These are phyloP conservation scores for Pistacia vera DNA, from an alignment of 345 rosid genomes.

Conservation along the genomic window DNA sequence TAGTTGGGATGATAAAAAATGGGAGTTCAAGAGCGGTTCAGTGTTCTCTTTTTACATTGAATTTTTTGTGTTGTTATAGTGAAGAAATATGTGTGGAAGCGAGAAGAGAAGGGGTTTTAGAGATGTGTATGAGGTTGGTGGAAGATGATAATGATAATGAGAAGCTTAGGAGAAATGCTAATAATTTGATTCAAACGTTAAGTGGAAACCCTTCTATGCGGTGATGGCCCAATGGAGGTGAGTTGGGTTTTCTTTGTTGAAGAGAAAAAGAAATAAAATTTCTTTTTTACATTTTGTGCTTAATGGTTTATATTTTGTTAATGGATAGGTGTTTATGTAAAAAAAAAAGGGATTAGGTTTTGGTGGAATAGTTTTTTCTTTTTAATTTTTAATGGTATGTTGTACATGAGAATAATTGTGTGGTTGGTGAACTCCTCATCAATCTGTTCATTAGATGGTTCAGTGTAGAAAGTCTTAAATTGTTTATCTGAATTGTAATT, in stretches of 20 bases:
- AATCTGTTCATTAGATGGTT: constrained; percentile 24
- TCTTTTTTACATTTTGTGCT: constrained; percentile 10
- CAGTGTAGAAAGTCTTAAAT: constrained; percentile 28
- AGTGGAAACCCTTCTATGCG: constrained; percentile 34
- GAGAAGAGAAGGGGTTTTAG: constrained; percentile 57
- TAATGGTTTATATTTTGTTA: constrained; percentile 32
- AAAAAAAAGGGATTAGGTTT: constrained; percentile 37
- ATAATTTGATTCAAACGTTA: constrained; percentile 62
- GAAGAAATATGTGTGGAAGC: constrained; percentile 49
- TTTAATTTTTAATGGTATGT: constrained; percentile 1
- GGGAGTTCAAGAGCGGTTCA: constrained; percentile 74
- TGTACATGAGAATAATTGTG: constrained; percentile 59
- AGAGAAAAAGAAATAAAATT: no score
- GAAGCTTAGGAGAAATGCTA: constrained; percentile 76
- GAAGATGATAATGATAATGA: constrained; percentile 83
- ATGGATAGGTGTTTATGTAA: constrained; percentile 47
- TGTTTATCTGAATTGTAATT: constrained; percentile 37
- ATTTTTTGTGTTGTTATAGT: constrained; percentile 57
- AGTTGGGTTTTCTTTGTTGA: constrained; percentile 26
- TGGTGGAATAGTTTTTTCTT: constrained; percentile 23
- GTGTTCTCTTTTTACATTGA: constrained; percentile 70
- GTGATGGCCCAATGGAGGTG: constrained; percentile 45
- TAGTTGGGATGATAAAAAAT: constrained; percentile 56
- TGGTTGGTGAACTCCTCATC: constrained; percentile 14
- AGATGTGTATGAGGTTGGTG: constrained; percentile 63